phyloP scores from a whole-genome alignment of 1,284 basidiomycete species.

The Pseudozyma sp. region DNA sequence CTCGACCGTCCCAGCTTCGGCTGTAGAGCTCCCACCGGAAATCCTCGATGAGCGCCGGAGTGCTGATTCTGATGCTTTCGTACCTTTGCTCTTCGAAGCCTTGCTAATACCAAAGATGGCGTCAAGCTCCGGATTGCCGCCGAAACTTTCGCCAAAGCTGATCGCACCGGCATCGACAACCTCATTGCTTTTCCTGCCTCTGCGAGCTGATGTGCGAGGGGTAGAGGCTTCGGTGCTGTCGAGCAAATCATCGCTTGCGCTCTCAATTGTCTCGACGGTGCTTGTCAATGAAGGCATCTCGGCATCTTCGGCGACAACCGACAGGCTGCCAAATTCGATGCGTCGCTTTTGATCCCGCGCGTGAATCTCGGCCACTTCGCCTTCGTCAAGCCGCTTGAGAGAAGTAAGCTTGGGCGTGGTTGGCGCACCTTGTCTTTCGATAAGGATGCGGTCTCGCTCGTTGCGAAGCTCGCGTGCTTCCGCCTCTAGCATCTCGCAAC shows the following conservation, averaged over 20 bases:
- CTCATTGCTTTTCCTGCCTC: conserved; percentile 10
- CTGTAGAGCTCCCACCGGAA: conserved; percentile 13
- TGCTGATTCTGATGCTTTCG: neutral
- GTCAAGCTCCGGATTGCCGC: conserved; percentile 48
- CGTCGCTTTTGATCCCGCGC: conserved; percentile 31
- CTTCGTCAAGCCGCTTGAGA: conserved; percentile 26
- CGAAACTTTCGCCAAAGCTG: conserved; percentile 31
- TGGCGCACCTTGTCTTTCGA: neutral
- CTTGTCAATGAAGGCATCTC: conserved; percentile 19
- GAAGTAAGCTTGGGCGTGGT: conserved; percentile 7
- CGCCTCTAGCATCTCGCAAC: conserved; percentile 28
- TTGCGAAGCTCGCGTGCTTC: conserved; percentile 31
- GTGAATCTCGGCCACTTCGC: conserved; percentile 37
- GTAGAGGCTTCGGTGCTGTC: conserved; percentile 9
- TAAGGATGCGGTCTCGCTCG: conserved; percentile 21
- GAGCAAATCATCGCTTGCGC: conserved; percentile 7
- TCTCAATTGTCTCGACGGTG: conserved; percentile 17
- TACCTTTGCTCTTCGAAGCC: neutral
- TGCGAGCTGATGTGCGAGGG: conserved; percentile 9
- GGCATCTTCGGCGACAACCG: conserved; percentile 26
- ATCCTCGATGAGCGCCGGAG: conserved; percentile 34
- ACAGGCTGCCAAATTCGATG: conserved; percentile 24
- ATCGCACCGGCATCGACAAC: conserved; percentile 8
- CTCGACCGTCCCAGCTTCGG: neutral
- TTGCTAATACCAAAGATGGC: conserved; percentile 35